Evolutionary conservation across 495 filamentous ascomycete genomes (phyloP).

Genomic region (Penicillium angulare): DNA sequence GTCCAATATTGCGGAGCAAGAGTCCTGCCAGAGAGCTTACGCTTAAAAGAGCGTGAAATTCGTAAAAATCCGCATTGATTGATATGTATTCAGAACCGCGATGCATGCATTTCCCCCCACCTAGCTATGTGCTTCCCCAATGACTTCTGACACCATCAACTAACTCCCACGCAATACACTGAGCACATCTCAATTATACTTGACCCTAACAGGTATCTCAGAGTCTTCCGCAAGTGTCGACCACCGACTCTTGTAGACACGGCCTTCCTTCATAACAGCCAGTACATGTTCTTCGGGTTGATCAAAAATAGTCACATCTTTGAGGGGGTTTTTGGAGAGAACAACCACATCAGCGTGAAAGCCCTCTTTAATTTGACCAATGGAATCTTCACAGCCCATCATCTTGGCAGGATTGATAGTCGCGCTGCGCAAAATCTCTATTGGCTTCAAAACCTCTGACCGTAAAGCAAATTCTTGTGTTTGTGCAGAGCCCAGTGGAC

Average conservation of each 20-base stretch:
- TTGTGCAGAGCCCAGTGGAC: conserved; percentile 44
- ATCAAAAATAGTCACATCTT: conserved; percentile 52
- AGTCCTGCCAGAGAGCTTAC: too few species aligned
- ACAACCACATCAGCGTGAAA: conserved; percentile 46
- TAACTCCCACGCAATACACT: background rate
- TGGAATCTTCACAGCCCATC: conserved; percentile 36
- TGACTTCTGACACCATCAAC: too few species aligned
- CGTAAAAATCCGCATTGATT: too few species aligned
- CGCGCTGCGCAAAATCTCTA: conserved; percentile 48
- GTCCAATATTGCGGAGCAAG: too few species aligned
- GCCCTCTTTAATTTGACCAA: conserved; percentile 45
- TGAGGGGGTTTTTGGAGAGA: conserved; percentile 46
- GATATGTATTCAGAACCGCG: too few species aligned
- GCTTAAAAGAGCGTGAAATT: too few species aligned
- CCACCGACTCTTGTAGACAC: conserved; percentile 46
- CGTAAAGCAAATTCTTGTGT: conserved; percentile 50
- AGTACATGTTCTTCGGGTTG: conserved; percentile 42
- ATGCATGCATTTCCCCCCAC: too few species aligned
- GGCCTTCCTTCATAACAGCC: conserved; percentile 50
- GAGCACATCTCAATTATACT: conserved; percentile 4
- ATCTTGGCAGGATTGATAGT: conserved; percentile 51
- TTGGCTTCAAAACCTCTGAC: conserved; percentile 36
- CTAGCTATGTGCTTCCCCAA: too few species aligned
- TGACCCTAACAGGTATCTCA: conserved; percentile 23
- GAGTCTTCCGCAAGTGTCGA: conserved; percentile 31